Conservation (phyloP, 2,329 filamentous ascomycete species). For the Aspergillus luchuensis region DNA sequence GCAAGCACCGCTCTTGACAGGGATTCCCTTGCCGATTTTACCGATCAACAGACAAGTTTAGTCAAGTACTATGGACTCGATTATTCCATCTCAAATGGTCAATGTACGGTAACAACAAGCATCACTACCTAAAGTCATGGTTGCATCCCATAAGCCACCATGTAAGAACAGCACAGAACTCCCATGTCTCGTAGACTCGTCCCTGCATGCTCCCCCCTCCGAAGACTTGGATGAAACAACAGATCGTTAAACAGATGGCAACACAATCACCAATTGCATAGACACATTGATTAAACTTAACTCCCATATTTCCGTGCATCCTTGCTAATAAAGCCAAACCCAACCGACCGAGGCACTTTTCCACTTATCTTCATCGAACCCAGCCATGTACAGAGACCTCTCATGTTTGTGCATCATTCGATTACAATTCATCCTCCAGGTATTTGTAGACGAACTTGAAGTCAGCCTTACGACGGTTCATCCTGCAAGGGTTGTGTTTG, state of each 20-base stretch:
- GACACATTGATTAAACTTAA: constrained; percentile 6
- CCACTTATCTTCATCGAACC: background rate
- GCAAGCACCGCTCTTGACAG: background rate
- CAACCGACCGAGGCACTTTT: constrained; percentile 5
- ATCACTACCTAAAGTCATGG: constrained; percentile 14
- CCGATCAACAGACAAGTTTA: background rate
- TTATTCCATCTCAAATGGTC: constrained; percentile 16
- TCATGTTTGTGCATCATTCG: constrained; percentile 9
- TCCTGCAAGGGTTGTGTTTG: constrained; percentile 60
- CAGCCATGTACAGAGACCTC: constrained; percentile 13
- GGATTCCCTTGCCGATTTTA: background rate
- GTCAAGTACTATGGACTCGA: background rate
- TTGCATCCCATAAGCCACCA: constrained; percentile 21
- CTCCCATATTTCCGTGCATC: constrained; percentile 5
- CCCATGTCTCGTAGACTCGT: constrained; percentile 29
- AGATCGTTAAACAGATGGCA: constrained; percentile 10
- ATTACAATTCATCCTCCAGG: constrained; percentile 84
- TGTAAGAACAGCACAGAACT: constrained; percentile 26
- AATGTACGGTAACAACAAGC: constrained; percentile 8
- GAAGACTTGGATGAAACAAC: constrained; percentile 3
- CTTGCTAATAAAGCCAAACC: constrained; percentile 3
- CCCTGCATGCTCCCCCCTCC: background rate
- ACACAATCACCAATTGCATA: constrained; percentile 16
- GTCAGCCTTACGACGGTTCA: constrained; percentile 96
- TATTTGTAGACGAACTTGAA: constrained; percentile 99